Base-by-base conservation (phyloP, 2,329 filamentous ascomycete species). In the Fusarium sp. region DNA sequence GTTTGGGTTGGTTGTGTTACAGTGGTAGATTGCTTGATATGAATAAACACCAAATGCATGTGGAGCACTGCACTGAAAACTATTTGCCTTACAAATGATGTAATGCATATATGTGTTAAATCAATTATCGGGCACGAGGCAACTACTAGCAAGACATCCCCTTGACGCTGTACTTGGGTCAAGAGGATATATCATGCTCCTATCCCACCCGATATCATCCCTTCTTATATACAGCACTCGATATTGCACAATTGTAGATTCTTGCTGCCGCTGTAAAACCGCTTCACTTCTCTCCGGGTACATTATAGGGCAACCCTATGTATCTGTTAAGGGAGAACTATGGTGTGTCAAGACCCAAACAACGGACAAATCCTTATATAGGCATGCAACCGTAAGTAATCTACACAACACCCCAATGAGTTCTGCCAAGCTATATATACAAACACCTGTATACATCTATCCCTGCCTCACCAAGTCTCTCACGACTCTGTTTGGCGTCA, bases 401-500 rank as follows among this genome's bases (percentile, higher is more conserved):
- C 23, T 38, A 14, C 17, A 45, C 19, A n/a, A 30, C 4, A 17
- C 34, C 8, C 34, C 4, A 19, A 19, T 36, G 6, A n/a, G 15
- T 10, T 36, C 17, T 36, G 17, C n/a, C 34, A n/a, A 19, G 34
- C 34, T 36, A n/a, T 17, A n/a, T n/a, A 9, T n/a, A n/a, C 9
- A n/a, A 36, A 34, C 6, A 2, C 15, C n/a, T n/a, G 15, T 17
- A 34, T 3, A n/a, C 4, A n/a, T 34, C n/a, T n/a, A 9, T 36
- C 14, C 34, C 17, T n/a, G 34, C 48, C n/a, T 48, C 12, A 46
- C 34, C 30, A 52, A 53, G 50, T 47, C 24, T 46, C 49, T 71
- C 30, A 56, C 65, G 44, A 57, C 52, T 19, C 61, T 49, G 44
- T 69, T 65, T 15, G 74, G 73, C 24, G 71, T 70, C 65, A 76